phyloP scores from a whole-genome alignment of 768 basidiomycete genomes.

The Leccinum longicurvipes region DNA sequence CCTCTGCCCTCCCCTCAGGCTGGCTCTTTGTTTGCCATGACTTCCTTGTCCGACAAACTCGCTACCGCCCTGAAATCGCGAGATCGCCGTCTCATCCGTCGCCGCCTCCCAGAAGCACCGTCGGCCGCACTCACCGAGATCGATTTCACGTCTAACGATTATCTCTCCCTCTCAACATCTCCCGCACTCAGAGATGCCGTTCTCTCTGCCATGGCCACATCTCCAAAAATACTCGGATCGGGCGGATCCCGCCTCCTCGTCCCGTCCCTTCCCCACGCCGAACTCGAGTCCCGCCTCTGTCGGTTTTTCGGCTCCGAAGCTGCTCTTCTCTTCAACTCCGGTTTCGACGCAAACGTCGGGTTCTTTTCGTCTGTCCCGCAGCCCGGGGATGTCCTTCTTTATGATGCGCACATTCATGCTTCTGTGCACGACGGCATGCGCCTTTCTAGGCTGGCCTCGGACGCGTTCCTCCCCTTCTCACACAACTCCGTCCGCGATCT shows the following conservation, averaged over 20 bases:
- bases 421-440: conserved; percentile 89
- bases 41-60: conserved; percentile 39
- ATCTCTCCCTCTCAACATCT: conserved; percentile 76
- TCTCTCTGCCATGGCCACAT: conserved; percentile 46
- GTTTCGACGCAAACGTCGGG: conserved; percentile 89
- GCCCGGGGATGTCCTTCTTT: conserved; percentile 69
- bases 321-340: conserved; percentile 87
- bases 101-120: conserved; percentile 58
- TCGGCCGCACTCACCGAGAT: conserved; percentile 33
- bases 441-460: conserved; percentile 45
- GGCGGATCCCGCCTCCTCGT: conserved; percentile 86
- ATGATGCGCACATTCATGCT: conserved; percentile 88
- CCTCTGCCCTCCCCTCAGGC: too few relatives aligned
- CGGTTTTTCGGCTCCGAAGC: conserved; percentile 59
- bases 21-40: conserved; percentile 25
- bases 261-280: conserved; percentile 50
- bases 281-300: conserved; percentile 68
- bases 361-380: conserved; percentile 83
- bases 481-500: conserved; percentile 70
- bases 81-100: conserved; percentile 62
- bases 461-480: conserved; percentile 47
- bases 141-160: conserved; percentile 92
- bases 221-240: conserved; percentile 73
- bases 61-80: conserved; percentile 58
- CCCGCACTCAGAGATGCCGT: conserved; percentile 53